Base-by-base conservation (phyloP, 2,329 filamentous ascomycete species). In the Beauveria australis region DNA sequence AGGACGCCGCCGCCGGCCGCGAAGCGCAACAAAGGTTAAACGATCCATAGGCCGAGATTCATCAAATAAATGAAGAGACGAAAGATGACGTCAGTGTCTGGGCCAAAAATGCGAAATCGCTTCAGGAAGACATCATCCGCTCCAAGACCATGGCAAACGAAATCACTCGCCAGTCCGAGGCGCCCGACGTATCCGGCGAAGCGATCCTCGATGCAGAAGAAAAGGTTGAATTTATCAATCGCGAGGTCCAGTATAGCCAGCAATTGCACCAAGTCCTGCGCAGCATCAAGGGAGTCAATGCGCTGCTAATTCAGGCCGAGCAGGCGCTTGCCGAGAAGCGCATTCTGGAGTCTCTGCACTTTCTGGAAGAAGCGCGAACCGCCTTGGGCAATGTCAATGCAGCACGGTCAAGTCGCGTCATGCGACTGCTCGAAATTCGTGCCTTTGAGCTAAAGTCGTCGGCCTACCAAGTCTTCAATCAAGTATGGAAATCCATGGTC, bases 111-210 rank as follows among this genome's bases (percentile, higher is more conserved):
- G 91, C 92, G 53, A 91, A 91, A 73, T 85, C 87, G 57, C 82
- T 97, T 8, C 91, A 96, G 72, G 83, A 87, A 63, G 93, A 97
- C 70, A 93, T 97, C 65, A 85, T 90, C 67, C 83, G 85, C 52
- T 93, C 91, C 26, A 88, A 91, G 68, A 81, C 84, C 18, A 86
- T 92, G 41, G 92, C 93, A 24, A 87, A 87, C 68, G 86, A 92
- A 61, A 95, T 97, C 62, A 83, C 93, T 5, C 82, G 86, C 49
- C 84, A 91, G 67, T 87, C 92, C 57, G 88, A 93, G 68, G 83
- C 79, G 2, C 81, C 81, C 1, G 78, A 78, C 54, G 73, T 79
- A 1, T 81, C 80, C 0, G 83, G 83, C 3, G 76, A 81, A 64
- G 72, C 78, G 1, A 77, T 82, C 43, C 70, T 78, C 33, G 78